These are phyloP conservation scores for Pythium folliculosum DNA, from an alignment of 352 stramenopile species.

Conservation along the genomic window DNA sequence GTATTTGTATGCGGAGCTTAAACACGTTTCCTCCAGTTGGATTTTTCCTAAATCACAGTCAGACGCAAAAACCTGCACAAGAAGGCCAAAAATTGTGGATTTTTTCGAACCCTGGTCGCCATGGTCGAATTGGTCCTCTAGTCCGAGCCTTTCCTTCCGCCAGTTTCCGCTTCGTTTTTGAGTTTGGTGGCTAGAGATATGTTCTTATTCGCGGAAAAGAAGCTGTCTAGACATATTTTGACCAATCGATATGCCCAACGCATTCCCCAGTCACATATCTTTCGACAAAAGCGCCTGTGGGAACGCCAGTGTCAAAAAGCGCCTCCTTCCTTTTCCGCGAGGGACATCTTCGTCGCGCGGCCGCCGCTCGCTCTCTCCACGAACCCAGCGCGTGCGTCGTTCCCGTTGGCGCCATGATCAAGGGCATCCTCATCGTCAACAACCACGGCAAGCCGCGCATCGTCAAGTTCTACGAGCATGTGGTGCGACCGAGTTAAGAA, in stretches of 20 bases:
- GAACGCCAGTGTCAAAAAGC: background rate
- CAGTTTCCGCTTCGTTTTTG: too few relatives aligned
- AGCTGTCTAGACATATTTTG: background rate
- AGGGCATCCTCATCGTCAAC: slow-evolving; percentile 99
- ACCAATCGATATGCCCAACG: slow-evolving; percentile 6
- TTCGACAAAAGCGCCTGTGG: slow-evolving; percentile 24
- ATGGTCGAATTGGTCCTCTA: too few relatives aligned
- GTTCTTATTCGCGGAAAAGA: background rate
- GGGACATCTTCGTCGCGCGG: background rate
- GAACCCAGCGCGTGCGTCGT: background rate
- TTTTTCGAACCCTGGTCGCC: too few relatives aligned
- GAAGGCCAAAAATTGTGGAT: too few relatives aligned
- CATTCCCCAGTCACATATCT: slow-evolving; percentile 26
- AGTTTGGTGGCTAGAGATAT: background rate
- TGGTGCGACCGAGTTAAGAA: slow-evolving; percentile 81
- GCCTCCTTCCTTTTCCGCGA: background rate
- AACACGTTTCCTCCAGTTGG: too few relatives aligned
- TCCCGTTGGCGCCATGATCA: slow-evolving; percentile 89
- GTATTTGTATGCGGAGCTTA: too few relatives aligned
- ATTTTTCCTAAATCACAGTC: too few relatives aligned
- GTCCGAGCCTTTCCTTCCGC: too few relatives aligned
- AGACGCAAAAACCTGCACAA: too few relatives aligned
- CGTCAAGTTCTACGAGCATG: slow-evolving; percentile 99
- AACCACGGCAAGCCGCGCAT: slow-evolving; percentile 99
- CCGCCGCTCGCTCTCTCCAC: background rate